Percentiles rank a stretch among this genome's conserved stretches.
These are phyloP conservation scores for Aspergillus melleus DNA, from an alignment of 2,329 filamentous ascomycete genomes.

Conservation along the genomic window DNA sequence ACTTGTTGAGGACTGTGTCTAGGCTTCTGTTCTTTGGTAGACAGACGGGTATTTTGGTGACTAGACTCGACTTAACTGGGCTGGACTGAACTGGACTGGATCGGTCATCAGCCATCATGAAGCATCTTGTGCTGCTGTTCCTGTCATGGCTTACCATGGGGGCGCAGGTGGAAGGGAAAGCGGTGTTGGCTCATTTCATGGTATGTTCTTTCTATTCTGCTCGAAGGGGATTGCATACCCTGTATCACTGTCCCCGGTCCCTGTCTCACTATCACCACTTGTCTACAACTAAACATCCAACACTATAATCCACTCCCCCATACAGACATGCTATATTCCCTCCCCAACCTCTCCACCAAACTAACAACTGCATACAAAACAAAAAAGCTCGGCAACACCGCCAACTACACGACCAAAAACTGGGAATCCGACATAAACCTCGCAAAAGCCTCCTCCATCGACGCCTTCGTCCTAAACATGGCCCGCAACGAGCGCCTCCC, in stretches of 20 bases:
- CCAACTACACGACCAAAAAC: constrained; percentile 11
- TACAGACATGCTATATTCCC: no score
- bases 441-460: constrained; percentile 37
- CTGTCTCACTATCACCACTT: background rate
- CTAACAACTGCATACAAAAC: no score
- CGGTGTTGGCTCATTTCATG: constrained; percentile 32
- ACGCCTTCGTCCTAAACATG: constrained; percentile 44
- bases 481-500: constrained; percentile 24
- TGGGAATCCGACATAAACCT: constrained; percentile 35
- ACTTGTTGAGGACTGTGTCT: no score
- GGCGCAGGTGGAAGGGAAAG: constrained; percentile 14
- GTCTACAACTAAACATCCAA: background rate
- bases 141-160: background rate
- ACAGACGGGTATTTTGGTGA: no score
- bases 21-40: background rate
- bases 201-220: constrained; percentile 8
- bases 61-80: no score
- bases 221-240: no score
- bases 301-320: no score
- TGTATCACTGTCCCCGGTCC: background rate
- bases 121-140: background rate
- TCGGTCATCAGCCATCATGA: background rate
- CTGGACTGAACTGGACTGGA: no score
- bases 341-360: background rate
- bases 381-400: constrained; percentile 17